Conservation (phyloP, 129 eudicot species). For the Calendula officinalis region DNA sequence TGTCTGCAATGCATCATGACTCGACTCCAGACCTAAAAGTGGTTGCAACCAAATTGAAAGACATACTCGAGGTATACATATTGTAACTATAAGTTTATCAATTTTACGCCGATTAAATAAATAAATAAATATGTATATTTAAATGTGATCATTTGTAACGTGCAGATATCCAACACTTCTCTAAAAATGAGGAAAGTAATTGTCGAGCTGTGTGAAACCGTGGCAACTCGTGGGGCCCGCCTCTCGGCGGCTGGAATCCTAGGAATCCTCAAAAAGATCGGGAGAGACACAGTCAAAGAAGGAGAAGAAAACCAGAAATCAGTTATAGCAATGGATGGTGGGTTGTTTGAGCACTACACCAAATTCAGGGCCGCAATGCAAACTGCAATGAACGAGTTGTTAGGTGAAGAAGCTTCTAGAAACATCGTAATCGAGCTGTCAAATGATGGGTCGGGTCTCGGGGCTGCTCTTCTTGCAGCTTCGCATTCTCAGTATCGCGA, state of each 20-base stretch:
- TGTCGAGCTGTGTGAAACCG: slow-evolving; percentile 65
- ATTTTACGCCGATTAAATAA: neutral
- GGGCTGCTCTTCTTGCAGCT: slow-evolving; percentile 96
- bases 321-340: slow-evolving; percentile 88
- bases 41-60: slow-evolving; percentile 77
- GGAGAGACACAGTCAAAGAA: slow-evolving; percentile 49
- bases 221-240: slow-evolving; percentile 90
- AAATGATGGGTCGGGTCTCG: slow-evolving; percentile 92
- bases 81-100: neutral
- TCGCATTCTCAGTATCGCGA: slow-evolving; percentile 86
- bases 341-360: slow-evolving; percentile 80
- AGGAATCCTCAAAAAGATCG: slow-evolving; percentile 74
- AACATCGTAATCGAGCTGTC: slow-evolving; percentile 50
- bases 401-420: slow-evolving; percentile 53
- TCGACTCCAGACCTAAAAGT: slow-evolving; percentile 77
- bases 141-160: neutral
- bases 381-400: slow-evolving; percentile 53
- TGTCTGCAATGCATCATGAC: slow-evolving; percentile 97
- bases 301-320: slow-evolving; percentile 53
- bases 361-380: slow-evolving; percentile 65
- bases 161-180: slow-evolving; percentile 68
- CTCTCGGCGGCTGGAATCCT: slow-evolving; percentile 89
- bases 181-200: slow-evolving; percentile 62
- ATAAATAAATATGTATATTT: neutral
- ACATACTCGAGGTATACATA: slow-evolving; percentile 63